Percentiles rank a stretch among this genome's conserved stretches.
Conservation (phyloP, 2,329 filamentous ascomycete genomes). For the Cercospora sojina region DNA sequence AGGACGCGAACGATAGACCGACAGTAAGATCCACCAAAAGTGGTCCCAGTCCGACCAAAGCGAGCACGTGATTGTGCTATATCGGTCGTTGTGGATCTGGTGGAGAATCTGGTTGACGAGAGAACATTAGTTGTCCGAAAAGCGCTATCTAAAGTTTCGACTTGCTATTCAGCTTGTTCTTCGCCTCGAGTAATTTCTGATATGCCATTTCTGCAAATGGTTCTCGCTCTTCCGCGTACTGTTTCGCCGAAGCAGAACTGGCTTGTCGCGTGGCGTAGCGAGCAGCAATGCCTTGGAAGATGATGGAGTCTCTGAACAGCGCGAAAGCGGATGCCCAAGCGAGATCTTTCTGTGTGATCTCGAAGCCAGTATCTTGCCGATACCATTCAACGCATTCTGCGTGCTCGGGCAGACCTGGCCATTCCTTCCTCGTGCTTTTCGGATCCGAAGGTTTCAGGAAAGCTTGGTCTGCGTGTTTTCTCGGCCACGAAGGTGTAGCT, state of each 20-base stretch:
- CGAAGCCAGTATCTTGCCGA: constrained; percentile 67
- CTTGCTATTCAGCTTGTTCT: constrained; percentile 36
- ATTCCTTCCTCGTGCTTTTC: constrained; percentile 22
- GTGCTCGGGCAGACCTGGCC: constrained; percentile 62
- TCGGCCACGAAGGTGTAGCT: constrained; percentile 30
- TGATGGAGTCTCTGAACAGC: constrained; percentile 58
- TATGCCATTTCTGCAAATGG: constrained; percentile 78
- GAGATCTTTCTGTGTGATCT: constrained; percentile 58
- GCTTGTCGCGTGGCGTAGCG: constrained; percentile 81
- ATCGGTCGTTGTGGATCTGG: constrained; percentile 7
- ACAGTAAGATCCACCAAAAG: constrained; percentile 4
- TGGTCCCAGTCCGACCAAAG: background rate
- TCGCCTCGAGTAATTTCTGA: constrained; percentile 59
- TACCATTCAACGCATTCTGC: constrained; percentile 66
- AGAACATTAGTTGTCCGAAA: constrained; percentile 9
- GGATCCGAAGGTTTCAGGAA: constrained; percentile 26
- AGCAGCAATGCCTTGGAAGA: constrained; percentile 88
- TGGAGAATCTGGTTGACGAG: constrained; percentile 8
- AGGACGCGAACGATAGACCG: constrained; percentile 7
- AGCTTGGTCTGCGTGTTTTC: constrained; percentile 30
- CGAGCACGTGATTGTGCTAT: constrained; percentile 11
- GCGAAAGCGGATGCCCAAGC: constrained; percentile 65
- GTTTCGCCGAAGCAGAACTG: constrained; percentile 75
- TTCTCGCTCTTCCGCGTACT: constrained; percentile 66
- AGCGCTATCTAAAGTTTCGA: constrained; percentile 27